Evolutionary conservation across 768 basidiomycete species (phyloP), one percentile per base, ranked within the genome.

Genomic region (Fistulinella prunicolor): DNA sequence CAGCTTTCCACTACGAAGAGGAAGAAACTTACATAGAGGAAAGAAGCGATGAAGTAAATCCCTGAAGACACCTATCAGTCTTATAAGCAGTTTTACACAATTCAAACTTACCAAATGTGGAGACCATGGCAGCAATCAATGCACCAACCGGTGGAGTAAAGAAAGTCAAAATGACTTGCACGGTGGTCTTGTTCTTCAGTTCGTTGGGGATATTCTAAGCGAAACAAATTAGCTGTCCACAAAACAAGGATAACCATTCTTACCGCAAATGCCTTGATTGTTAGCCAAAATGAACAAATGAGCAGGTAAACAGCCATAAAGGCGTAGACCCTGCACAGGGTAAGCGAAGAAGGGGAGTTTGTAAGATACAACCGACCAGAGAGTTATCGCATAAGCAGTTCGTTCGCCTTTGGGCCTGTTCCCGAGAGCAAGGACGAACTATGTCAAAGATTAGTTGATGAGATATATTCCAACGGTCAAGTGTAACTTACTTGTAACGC

Each of bases 381-480:
- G 72, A 9, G 89, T 90, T 9, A 79, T 54, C 0, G 79, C 72
- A 61, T 92, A 93, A 13, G 84, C 79, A 24, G 73, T 57, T 30
- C 83, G 78, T 72, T 95, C 94, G 49, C 90, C 94, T 64, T 95
- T 95, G 3, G 93, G 94, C 47, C 93, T 75, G 54, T 89, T 89
- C 23, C 86, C 86, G 19, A 89, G 69, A 14, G 84, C 86, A 17
- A 89, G 73, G 37, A 89, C 75, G 58, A 89, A 86, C 74, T 81
- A 48, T 6, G 14, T 30, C 28, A 32, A 28, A 8, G 13, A 24
- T 47, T 29, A 6, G 9, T 42, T 9, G 12, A 21, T 10, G 21
- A 10, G 3, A 34, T 20, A 4, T 16, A 12, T 16, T 24, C 6
- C 8, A 19, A 26, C 1, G 12, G 14, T 10, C 26, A 4, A 16